Percentiles rank a stretch among this genome's conserved stretches.
Conservation (phyloP, 2,329 filamentous ascomycete genomes). For the Colletotrichum siamense region DNA sequence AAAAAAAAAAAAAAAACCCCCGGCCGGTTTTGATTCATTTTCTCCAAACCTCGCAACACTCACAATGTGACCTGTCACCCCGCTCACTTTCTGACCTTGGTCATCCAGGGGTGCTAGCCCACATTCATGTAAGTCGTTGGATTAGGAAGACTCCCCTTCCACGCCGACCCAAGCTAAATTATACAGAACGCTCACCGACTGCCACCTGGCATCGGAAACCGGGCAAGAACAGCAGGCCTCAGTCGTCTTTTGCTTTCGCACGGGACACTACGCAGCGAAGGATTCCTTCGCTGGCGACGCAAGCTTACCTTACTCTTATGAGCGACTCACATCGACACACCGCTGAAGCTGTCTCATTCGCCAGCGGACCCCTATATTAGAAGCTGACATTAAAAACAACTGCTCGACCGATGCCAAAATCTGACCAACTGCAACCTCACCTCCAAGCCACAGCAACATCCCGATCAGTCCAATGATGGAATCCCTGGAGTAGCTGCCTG, state of each 20-base stretch:
- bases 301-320: background rate
- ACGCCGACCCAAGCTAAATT: background rate
- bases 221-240: background rate
- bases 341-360: background rate
- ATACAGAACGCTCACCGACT: constrained; percentile 12
- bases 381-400: background rate
- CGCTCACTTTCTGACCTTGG: background rate
- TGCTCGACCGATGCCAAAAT: background rate
- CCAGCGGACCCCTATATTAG: background rate
- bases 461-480: background rate
- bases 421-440: background rate
- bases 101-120: background rate
- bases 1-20: too few species aligned
- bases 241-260: background rate
- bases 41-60: background rate
- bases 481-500: background rate
- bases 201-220: background rate
- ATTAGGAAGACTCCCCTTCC: constrained; percentile 8
- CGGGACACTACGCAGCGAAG: background rate
- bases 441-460: background rate
- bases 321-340: background rate
- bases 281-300: background rate
- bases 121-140: constrained; percentile 16
- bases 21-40: background rate
- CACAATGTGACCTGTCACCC: constrained; percentile 13